Conservation (phyloP, 495 filamentous ascomycete genomes). For the Evernia prunastri region DNA sequence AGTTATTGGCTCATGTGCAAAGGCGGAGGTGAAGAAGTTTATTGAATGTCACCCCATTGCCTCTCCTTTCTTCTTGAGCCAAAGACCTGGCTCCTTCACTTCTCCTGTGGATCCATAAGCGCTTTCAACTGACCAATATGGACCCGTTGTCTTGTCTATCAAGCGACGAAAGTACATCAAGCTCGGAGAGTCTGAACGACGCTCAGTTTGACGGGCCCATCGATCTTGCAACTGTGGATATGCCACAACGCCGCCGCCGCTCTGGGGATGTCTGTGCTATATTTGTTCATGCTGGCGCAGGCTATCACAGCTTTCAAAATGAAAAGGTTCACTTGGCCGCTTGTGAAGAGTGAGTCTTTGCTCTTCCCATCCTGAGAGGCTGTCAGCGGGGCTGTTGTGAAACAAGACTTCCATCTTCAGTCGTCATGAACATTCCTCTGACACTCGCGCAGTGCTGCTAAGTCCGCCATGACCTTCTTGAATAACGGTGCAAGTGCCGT, state of each 20-base stretch:
- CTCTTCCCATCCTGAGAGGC: background rate
- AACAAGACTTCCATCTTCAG: background rate
- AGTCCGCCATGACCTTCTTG: constrained; percentile 70
- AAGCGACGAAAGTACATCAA: background rate
- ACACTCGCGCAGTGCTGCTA: constrained; percentile 59
- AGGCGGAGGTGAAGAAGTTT: background rate
- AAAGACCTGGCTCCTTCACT: constrained; percentile 14
- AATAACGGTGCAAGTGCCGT: constrained; percentile 69
- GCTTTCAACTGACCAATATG: constrained; percentile 5
- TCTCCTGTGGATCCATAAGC: constrained; percentile 14
- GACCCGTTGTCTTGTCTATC: background rate
- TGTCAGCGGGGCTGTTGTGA: background rate
- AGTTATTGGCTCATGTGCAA: background rate
- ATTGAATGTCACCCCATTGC: background rate
- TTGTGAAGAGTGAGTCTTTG: constrained; percentile 69
- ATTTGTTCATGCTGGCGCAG: constrained; percentile 92
- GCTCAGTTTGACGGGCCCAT: constrained; percentile 22
- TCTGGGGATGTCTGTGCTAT: constrained; percentile 57
- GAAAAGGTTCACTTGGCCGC: constrained; percentile 75
- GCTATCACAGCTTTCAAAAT: constrained; percentile 84
- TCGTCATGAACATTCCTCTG: background rate
- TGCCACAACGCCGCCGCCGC: constrained; percentile 25
- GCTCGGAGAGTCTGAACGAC: background rate
- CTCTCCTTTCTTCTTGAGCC: background rate
- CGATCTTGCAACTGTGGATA: constrained; percentile 9